Evolutionary conservation across 2,329 filamentous ascomycete genomes (phyloP), one percentile per base, ranked within the genome.

Genomic region (Tolypocladium sp.): DNA sequence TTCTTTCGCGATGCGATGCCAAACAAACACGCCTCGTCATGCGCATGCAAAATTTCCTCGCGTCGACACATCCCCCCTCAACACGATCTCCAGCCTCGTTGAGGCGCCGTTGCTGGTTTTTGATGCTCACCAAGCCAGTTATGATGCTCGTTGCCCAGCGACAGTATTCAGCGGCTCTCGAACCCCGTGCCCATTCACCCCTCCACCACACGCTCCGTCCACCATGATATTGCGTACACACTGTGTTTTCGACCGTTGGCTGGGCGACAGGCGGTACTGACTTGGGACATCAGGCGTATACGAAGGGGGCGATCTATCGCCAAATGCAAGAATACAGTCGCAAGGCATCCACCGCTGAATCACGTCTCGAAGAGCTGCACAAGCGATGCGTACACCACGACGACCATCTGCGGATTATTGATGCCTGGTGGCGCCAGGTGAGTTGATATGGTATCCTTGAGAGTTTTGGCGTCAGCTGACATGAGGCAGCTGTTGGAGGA

Each of bases 281-380:
- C 66, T 60, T 57, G 59, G 59, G 62, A 60, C 61, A 62, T 62
- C 65, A 76, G 73, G 64, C 70, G 58, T 76, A 75, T 61, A 76
- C 73, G 61, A 99, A 97, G 77, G 94, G 96, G 78, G 94, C 94
- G 64, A 96, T 99, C 72, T 88, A 90, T 69, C 91, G 95, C 60
- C 93, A 97, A 77, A 96, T 99, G 92, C 90, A 92, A 71, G 94
- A 97, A 76, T 97, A 96, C 76, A 96, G 96, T 76, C 87, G 94
- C 67, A 91, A 96, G 72, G 92, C 92, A 71, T 81, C 83, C 60
- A 89, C 89, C 46, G 79, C 95, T 63, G 92, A 97, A 77, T 80
- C 85, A 60, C 89, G 90, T 69, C 79, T 97, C 62, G 88, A 88
- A 70, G 90, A 96, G 64, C 79, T 95, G 63, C 84, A 90, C 64